These are phyloP conservation scores for Oryza punctata DNA, from an alignment of 176 grass and related monocot genomes.

Conservation along the genomic window DNA sequence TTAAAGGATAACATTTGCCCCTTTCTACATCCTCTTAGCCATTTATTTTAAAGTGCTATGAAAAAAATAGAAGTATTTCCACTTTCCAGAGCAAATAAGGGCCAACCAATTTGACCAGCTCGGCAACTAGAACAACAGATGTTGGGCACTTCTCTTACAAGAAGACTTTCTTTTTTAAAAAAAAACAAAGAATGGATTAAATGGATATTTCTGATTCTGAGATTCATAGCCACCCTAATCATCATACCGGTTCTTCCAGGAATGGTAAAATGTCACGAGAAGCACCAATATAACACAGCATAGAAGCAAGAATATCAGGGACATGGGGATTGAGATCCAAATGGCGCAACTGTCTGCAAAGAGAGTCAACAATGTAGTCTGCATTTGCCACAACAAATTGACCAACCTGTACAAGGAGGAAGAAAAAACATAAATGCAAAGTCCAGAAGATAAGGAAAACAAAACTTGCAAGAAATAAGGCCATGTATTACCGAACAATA, in stretches of 20 bases:
- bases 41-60: neutral
- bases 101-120: neutral
- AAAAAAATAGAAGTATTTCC: neutral
- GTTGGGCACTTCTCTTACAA: constrained; percentile 3
- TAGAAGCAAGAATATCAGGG: constrained; percentile 91
- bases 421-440: constrained; percentile 31
- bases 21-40: constrained; percentile 1
- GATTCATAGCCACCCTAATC: constrained; percentile 21
- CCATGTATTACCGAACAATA: constrained; percentile 63
- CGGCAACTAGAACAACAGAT: neutral
- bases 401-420: constrained; percentile 65
- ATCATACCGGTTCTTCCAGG: constrained; percentile 95
- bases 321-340: constrained; percentile 85
- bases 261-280: constrained; percentile 91
- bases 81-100: constrained; percentile 10
- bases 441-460: constrained; percentile 9
- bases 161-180: neutral
- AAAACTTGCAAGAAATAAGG: constrained; percentile 22
- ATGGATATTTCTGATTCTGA: constrained; percentile 16
- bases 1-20: constrained; percentile 13
- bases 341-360: constrained; percentile 83
- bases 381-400: constrained; percentile 85
- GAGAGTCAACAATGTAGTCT: constrained; percentile 90
- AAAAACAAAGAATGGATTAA: constrained; percentile 14
- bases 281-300: constrained; percentile 86